Evolutionary conservation across 768 basidiomycete species (phyloP).

Genomic region (Kwoniella sp.): DNA sequence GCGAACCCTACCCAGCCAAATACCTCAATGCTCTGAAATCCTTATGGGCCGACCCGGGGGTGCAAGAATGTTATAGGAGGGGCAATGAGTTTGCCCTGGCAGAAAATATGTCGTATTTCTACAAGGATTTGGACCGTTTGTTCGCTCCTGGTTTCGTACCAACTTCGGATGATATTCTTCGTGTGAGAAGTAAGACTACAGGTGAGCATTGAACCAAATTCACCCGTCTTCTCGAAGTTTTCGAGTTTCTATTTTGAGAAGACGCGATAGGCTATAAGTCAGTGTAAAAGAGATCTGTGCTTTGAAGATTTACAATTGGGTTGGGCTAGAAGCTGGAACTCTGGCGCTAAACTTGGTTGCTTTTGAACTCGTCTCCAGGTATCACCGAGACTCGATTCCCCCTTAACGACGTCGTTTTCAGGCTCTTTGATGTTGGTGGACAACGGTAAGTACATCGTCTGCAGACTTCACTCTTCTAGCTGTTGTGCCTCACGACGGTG

Average conservation of each 20-base stretch:
- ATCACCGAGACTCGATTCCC: constrained; percentile 67
- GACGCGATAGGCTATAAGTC: constrained; percentile 1
- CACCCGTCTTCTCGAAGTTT: not conserved
- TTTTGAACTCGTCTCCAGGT: constrained; percentile 25
- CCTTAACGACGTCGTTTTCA: constrained; percentile 31
- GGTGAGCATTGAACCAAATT: constrained; percentile 71
- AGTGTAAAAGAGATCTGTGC: not conserved
- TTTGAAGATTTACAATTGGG: not conserved
- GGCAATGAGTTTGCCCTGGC: constrained; percentile 90
- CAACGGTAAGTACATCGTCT: constrained; percentile 67
- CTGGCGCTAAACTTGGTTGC: too few relatives aligned
- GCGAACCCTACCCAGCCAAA: constrained; percentile 72
- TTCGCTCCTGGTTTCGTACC: constrained; percentile 74
- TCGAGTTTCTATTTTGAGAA: too few relatives aligned
- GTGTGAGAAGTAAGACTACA: constrained; percentile 80
- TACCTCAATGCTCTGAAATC: constrained; percentile 69
- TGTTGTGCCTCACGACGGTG: too few relatives aligned
- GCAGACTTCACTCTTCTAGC: too few relatives aligned
- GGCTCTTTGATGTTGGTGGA: constrained; percentile 86
- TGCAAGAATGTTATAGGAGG: constrained; percentile 73
- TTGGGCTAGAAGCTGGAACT: too few relatives aligned
- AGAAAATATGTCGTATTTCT: constrained; percentile 72
- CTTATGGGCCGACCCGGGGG: constrained; percentile 76
- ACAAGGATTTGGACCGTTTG: constrained; percentile 72
- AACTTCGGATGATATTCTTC: constrained; percentile 80